Evolutionary conservation across 768 basidiomycete species (phyloP).

Genomic region (Lyophyllum semitale): DNA sequence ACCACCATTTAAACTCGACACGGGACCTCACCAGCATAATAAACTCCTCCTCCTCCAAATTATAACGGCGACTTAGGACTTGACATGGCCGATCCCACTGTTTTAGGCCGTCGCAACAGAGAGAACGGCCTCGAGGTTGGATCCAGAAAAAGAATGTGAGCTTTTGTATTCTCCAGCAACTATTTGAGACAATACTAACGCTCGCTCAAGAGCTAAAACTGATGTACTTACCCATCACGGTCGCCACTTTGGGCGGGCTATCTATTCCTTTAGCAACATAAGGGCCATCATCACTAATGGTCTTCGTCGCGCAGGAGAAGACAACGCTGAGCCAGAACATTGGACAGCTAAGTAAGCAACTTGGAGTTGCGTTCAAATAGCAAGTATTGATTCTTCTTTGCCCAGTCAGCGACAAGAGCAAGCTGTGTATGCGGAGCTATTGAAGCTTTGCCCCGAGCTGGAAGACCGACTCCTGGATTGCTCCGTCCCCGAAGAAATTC

Average conservation of each 20-base stretch:
- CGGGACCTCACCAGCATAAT: no score
- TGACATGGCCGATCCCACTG: no score
- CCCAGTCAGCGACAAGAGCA: background rate
- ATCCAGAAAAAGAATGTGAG: background rate
- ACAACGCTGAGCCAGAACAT: background rate
- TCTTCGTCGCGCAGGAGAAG: background rate
- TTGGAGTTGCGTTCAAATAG: background rate
- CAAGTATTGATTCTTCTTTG: background rate
- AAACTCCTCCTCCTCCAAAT: no score
- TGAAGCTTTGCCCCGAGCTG: background rate
- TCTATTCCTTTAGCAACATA: constrained; percentile 1
- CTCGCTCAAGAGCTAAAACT: background rate
- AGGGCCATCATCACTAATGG: constrained; percentile 1
- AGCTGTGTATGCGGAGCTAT: background rate
- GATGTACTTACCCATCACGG: background rate
- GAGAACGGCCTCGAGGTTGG: background rate
- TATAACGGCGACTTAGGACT: no score
- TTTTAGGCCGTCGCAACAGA: no score
- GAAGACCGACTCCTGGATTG: background rate
- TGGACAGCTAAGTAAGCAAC: background rate
- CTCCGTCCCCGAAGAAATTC: background rate
- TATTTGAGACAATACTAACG: background rate
- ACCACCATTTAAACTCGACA: no score
- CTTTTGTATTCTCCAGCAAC: background rate
- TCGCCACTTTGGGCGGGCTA: constrained; percentile 2